Base-by-base conservation (phyloP, 1,139 yeast species). In the Yamadazyma conglobata region DNA sequence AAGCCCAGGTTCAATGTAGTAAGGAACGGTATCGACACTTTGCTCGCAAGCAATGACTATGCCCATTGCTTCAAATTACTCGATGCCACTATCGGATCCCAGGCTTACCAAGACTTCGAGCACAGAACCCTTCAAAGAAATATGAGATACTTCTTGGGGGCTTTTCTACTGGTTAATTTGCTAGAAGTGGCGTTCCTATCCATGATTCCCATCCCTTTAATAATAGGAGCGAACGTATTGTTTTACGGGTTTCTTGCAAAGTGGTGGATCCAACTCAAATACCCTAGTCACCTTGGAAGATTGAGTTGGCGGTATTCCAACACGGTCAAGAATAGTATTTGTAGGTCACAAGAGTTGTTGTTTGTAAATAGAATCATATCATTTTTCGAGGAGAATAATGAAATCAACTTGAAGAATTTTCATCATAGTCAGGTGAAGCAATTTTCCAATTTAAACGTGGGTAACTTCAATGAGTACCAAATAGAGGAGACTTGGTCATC, bases 331-430 rank as follows among this genome's bases (percentile, higher is more conserved):
- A 44, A 58, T 36, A 53, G 53, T 8, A 42, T 47, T 26, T 24
- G 44, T 4, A 58, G 58, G 34, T 44, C 48, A n/a, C 51, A 54
- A 6, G 70, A 64, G 36, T 38, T 63, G 5, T 30, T 50, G 2
- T 34, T 52, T 4, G 44, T 60, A 8, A 63, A 62, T 37, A 49
- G 57, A 31, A 52, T 64, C 11, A 46, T 65, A 25, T 54, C 57
- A 4, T 63, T 60, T 38, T 64, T 58, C 32, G 71, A 67, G 37
- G 72, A 66, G 43, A 56, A 55, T 39, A 54, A 56, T 36, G 73
- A 67, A 35, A 48, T 62, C 23, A 65, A 65, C 33, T 48, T 63
- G 5, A 49, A 54, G 22, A 66, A 66, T 35, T 66, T 50, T 39
- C 73, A 67, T 40, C 52, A 48, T 22, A 58, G 65, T 25, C 47